Percentiles rank a stretch among this genome's conserved stretches.
Evolutionary conservation across 2,329 filamentous ascomycete genomes (phyloP).

Genomic region (Xylaria sp.): DNA sequence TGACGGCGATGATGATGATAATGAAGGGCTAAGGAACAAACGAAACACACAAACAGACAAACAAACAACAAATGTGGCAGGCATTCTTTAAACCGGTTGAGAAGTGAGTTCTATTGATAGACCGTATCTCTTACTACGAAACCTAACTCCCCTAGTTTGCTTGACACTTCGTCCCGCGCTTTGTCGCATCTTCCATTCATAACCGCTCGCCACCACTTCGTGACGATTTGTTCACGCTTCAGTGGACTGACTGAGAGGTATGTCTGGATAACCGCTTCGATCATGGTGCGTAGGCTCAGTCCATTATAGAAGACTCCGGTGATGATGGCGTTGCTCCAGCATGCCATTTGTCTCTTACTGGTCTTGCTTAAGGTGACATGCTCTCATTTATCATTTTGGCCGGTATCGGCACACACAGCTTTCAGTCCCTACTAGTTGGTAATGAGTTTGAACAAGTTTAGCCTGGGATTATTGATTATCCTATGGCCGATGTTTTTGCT

Average conservation of each 20-base stretch:
- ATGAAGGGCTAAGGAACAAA: slow-evolving; percentile 17
- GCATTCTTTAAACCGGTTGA: slow-evolving; percentile 34
- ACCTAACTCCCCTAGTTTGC: slow-evolving; percentile 51
- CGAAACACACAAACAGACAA: too few species aligned
- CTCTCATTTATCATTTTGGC: not conserved
- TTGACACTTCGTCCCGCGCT: slow-evolving; percentile 31
- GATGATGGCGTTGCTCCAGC: slow-evolving; percentile 8
- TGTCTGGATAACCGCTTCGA: slow-evolving; percentile 25
- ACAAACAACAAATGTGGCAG: slow-evolving; percentile 14
- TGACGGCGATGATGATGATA: slow-evolving; percentile 13
- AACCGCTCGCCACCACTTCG: slow-evolving; percentile 20
- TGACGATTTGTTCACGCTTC: slow-evolving; percentile 22
- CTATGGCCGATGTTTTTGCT: slow-evolving; percentile 65
- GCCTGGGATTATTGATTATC: not conserved
- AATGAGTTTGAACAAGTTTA: slow-evolving; percentile 3
- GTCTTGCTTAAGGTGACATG: slow-evolving; percentile 11
- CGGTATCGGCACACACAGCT: not conserved
- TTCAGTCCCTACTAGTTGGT: slow-evolving; percentile 7
- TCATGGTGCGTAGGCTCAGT: slow-evolving; percentile 13
- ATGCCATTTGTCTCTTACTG: not conserved
- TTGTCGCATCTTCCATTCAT: slow-evolving; percentile 25
- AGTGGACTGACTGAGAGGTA: slow-evolving; percentile 32
- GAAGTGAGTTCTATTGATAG: slow-evolving; percentile 52
- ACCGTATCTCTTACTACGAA: slow-evolving; percentile 46
- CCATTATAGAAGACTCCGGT: slow-evolving; percentile 7